A percentile compares a stretch with the other conserved stretches of the same genome.
Evolutionary conservation across 225 moss, liverwort and hornwort species (phyloP).

Genomic region (Polytrichum commune): DNA sequence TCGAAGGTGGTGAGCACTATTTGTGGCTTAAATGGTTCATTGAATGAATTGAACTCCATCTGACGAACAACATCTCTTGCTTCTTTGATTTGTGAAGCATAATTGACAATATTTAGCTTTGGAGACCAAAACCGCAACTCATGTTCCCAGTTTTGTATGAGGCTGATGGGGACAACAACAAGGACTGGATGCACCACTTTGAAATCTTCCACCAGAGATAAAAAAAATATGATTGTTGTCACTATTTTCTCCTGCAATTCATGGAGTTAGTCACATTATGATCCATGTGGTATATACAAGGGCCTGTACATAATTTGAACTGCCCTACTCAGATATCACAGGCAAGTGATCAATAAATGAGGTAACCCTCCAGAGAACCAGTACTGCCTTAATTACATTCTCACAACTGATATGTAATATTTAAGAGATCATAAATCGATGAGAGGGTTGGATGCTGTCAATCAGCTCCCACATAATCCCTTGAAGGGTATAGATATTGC

Average conservation of each 20-base stretch:
- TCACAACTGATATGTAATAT: too few species aligned
- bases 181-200: conserved; percentile 67
- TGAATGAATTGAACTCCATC: conserved; percentile 54
- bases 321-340: too few species aligned
- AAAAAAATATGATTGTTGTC: conserved; percentile 66
- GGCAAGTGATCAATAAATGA: too few species aligned
- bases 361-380: too few species aligned
- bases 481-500: too few species aligned
- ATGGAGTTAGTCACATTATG: conserved; percentile 3
- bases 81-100: conserved; percentile 58
- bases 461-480: too few species aligned
- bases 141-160: conserved; percentile 72
- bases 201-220: conserved; percentile 75
- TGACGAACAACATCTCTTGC: conserved; percentile 70
- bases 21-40: conserved; percentile 57
- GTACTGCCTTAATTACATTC: too few species aligned
- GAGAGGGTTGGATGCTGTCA: too few species aligned
- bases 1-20: conserved; percentile 89
- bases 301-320: too few species aligned
- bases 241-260: conserved; percentile 77
- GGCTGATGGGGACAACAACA: conserved; percentile 62
- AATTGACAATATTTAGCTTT: conserved; percentile 72
- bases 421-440: too few species aligned
- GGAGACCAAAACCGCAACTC: conserved; percentile 68
- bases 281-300: too few species aligned